These are phyloP conservation scores for Volvox carteri DNA, from an alignment of 163 green algal genomes.

Conservation along the genomic window DNA sequence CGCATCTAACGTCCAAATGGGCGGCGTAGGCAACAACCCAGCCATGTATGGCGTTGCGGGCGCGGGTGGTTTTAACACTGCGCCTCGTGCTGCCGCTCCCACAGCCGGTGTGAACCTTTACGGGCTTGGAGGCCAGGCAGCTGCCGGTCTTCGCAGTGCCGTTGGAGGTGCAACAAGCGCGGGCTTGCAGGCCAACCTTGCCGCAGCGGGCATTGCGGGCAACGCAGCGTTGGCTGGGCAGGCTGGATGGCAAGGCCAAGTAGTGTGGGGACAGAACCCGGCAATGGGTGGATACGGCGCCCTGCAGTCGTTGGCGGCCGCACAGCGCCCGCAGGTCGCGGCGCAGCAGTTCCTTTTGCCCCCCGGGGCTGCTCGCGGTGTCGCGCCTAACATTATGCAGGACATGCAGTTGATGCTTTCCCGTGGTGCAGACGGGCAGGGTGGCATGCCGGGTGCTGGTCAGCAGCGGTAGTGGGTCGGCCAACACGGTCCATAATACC, in stretches of 20 bases:
- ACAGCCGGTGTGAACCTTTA: conserved; percentile 34
- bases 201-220: conserved; percentile 1
- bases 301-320: conserved; percentile 34
- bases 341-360: conserved; percentile 46
- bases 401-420: conserved; percentile 46
- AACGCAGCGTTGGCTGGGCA: conserved; percentile 30
- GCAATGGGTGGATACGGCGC: conserved; percentile 9
- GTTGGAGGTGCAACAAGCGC: background rate
- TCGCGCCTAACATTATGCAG: conserved; percentile 7
- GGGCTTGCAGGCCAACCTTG: conserved; percentile 44
- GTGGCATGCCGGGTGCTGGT: conserved; percentile 12
- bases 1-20: background rate
- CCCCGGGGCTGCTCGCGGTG: background rate
- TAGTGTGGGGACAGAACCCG: conserved; percentile 29
- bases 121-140: conserved; percentile 9
- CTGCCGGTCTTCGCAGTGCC: conserved; percentile 16
- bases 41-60: conserved; percentile 40
- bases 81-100: background rate
- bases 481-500: background rate
- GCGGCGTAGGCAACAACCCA: background rate
- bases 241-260: conserved; percentile 44
- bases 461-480: conserved; percentile 46
- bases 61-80: background rate
- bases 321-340: conserved; percentile 37
- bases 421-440: conserved; percentile 39